Evolutionary conservation across 306 rosid genomes (phyloP).

Genomic region (Herpetospermum pedunculosum): DNA sequence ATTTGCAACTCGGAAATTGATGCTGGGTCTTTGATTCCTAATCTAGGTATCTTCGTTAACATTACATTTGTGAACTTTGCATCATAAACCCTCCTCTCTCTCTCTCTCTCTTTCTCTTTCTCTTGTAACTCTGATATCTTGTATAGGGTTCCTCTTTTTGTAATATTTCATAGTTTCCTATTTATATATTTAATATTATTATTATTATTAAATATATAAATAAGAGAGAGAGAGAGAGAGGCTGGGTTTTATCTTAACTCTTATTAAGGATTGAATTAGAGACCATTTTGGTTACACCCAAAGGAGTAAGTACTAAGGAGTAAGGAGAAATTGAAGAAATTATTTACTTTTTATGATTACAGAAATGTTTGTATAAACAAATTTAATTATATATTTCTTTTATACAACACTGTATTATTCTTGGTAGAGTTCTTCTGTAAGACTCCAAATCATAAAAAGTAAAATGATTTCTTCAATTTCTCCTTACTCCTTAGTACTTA

Average conservation of each 20-base stretch:
- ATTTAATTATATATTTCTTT: too few species aligned
- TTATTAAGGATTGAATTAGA: not conserved
- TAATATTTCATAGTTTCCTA: not conserved
- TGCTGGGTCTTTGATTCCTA: conserved; percentile 61
- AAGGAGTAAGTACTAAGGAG: not conserved
- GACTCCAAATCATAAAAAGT: too few species aligned
- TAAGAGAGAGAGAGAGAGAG: not conserved
- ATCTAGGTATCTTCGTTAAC: conserved; percentile 48
- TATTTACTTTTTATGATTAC: not conserved
- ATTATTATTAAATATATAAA: too few species aligned
- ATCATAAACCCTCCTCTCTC: conserved; percentile 3
- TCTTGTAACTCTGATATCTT: not conserved
- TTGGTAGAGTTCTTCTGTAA: too few species aligned
- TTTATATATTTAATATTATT: not conserved
- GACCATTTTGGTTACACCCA: not conserved
- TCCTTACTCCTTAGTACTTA: too few species aligned
- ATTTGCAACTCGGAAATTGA: conserved; percentile 76
- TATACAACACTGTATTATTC: too few species aligned
- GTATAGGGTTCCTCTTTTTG: not conserved
- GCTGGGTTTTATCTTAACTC: not conserved
- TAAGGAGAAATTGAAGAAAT: not conserved
- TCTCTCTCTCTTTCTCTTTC: too few species aligned
- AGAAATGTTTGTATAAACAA: too few species aligned
- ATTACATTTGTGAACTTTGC: not conserved
- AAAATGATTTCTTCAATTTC: too few species aligned